Percentiles rank a stretch among this genome's conserved stretches.
phyloP scores from a whole-genome alignment of 352 stramenopile genomes.

The Globisporangium radiosum region DNA sequence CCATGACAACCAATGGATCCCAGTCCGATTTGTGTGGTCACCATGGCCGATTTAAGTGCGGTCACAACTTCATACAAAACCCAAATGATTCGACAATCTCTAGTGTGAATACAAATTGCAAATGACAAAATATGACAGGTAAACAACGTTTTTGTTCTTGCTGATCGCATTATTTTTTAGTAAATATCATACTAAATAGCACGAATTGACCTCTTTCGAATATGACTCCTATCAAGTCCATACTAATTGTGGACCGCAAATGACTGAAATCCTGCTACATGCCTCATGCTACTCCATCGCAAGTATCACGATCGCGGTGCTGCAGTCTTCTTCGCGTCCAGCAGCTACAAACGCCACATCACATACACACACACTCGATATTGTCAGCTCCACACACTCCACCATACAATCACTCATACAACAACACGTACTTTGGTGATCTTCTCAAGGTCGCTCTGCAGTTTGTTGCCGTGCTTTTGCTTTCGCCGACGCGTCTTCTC shows the following conservation, averaged over 20 bases:
- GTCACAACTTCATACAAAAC: too few species aligned
- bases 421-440: slow-evolving; percentile 49
- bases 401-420: slow-evolving; percentile 6
- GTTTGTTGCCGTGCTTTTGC: slow-evolving; percentile 61
- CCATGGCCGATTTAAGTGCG: too few species aligned
- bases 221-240: too few species aligned
- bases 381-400: background rate
- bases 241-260: too few species aligned
- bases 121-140: too few species aligned
- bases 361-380: background rate
- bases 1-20: slow-evolving; percentile 25
- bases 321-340: slow-evolving; percentile 17
- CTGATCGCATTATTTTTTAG: too few species aligned
- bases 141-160: too few species aligned
- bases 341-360: slow-evolving; percentile 15
- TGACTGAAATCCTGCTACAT: too few species aligned
- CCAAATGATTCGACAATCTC: too few species aligned
- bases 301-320: background rate
- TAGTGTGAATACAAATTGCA: too few species aligned
- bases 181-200: too few species aligned
- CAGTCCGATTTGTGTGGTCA: background rate
- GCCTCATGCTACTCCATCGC: background rate
- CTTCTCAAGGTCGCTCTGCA: slow-evolving; percentile 65
- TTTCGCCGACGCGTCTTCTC: slow-evolving; percentile 45
- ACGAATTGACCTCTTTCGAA: too few species aligned